phyloP scores from a whole-genome alignment of 176 grass and related monocot species.

The Lolium perenne region DNA sequence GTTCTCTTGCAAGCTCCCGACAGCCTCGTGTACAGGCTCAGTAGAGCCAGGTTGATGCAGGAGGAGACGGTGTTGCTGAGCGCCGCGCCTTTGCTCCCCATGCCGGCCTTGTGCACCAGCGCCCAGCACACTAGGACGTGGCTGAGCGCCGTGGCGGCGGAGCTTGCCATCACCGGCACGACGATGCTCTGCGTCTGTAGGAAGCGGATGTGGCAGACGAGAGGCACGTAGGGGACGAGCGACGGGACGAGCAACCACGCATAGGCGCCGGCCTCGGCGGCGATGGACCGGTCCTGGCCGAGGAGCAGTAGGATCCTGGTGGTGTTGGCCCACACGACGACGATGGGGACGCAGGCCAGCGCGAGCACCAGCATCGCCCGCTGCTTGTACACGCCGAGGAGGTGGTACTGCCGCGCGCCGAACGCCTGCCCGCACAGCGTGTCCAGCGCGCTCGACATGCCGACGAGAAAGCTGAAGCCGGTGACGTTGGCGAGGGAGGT shows the following conservation, averaged over 20 bases:
- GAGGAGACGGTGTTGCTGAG: neutral
- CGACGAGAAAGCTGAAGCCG: constrained; percentile 51
- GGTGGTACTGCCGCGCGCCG: constrained; percentile 53
- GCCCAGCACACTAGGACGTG: neutral
- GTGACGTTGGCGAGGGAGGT: constrained; percentile 54
- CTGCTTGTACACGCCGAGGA: constrained; percentile 43
- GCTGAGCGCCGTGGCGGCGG: neutral
- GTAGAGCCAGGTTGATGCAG: neutral
- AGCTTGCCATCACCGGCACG: constrained; percentile 19
- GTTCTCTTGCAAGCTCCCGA: neutral
- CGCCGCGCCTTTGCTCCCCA: constrained; percentile 19
- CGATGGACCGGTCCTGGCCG: constrained; percentile 60
- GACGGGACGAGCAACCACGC: constrained; percentile 56
- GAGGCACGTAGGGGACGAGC: constrained; percentile 61
- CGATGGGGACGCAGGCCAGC: constrained; percentile 47
- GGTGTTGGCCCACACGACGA: constrained; percentile 42
- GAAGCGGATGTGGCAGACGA: constrained; percentile 48
- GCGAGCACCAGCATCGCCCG: constrained; percentile 33
- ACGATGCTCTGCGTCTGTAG: constrained; percentile 20
- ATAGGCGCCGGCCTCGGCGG: constrained; percentile 57
- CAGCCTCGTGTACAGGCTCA: neutral
- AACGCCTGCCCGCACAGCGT: constrained; percentile 65
- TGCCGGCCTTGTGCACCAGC: constrained; percentile 1
- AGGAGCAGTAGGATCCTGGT: constrained; percentile 48
- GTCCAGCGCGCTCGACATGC: constrained; percentile 43